These are phyloP conservation scores for Phytopythium sindhum DNA, from an alignment of 352 stramenopile species.

Conservation along the genomic window DNA sequence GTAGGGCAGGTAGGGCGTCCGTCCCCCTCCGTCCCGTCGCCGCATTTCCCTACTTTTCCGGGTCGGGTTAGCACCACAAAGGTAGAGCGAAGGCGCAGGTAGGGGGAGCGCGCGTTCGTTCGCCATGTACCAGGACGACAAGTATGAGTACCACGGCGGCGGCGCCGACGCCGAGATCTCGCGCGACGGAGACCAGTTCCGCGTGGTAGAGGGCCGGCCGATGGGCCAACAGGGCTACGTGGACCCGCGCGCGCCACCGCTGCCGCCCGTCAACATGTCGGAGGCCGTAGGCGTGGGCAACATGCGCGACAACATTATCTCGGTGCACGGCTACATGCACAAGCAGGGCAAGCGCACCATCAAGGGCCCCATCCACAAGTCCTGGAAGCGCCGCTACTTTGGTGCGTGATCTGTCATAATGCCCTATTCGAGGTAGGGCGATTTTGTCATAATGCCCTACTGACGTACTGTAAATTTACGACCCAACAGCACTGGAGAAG, in stretches of 20 bases:
- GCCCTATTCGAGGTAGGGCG: not conserved
- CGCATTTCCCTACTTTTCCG: conserved; percentile 3
- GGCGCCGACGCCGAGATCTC: conserved; percentile 45
- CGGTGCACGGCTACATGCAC: conserved; percentile 87
- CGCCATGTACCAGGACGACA: conserved; percentile 45
- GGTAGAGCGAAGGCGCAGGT: not conserved
- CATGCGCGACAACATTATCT: conserved; percentile 83
- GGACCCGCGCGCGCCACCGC: conserved; percentile 55
- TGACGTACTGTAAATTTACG: not conserved
- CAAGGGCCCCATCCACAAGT: conserved; percentile 86
- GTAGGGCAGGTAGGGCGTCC: not conserved
- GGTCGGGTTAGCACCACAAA: not conserved
- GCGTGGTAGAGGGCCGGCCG: conserved; percentile 47
- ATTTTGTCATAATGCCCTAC: not conserved
- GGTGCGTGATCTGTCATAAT: conserved; percentile 10
- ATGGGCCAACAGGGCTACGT: conserved; percentile 54
- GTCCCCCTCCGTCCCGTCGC: no score
- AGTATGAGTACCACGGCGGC: conserved; percentile 61
- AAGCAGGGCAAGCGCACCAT: conserved; percentile 87
- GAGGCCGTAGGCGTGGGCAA: conserved; percentile 51
- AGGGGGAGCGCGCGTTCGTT: not conserved
- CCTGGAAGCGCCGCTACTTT: conserved; percentile 86
- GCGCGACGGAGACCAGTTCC: conserved; percentile 38
- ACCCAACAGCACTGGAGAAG: conserved; percentile 53
- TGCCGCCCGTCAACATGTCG: conserved; percentile 71